Base-by-base conservation (phyloP, 345 rosid genomes). In the Xanthoceras sorbifolium region DNA sequence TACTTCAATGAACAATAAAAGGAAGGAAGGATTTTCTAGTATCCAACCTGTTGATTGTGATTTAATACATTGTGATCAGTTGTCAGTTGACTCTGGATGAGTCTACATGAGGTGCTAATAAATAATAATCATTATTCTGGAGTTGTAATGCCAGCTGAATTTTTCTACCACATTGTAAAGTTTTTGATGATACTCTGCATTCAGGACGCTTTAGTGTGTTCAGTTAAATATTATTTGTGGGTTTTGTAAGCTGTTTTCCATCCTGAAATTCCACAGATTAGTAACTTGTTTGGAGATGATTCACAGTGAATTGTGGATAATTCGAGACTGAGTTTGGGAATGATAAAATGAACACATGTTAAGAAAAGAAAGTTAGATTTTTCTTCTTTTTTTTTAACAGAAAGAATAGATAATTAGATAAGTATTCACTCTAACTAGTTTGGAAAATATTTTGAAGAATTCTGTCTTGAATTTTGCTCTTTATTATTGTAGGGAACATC, bases 401-500 rank as follows among this genome's bases (percentile, higher is more conserved):
- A 2, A 44, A 10, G 38, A 61, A 60, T 4, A 15, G 9, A 28
- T 57, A 38, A 60, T 17, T 18, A n/a, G 1, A 25, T 9, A 38
- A 31, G 66, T 11, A 15, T 23, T 38, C 28, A 25, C 18, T 26
- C 57, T 38, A 7, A 36, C 61, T 69, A 20, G 67, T 70, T 59
- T 6, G 54, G 22, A 9, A 23, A 67, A 52, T 69, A 71, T 50
- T 38, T 23, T 32, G 32, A 44, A 40, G 57, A 50, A 54, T 54
- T 48, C 11, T 70, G 34, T 63, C 65, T 38, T 76, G 34, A 64
- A 50, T 70, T 42, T 62, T 55, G n/a, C 77, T 26, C 52, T 67
- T 55, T 62, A 34, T 80, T 63, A 38, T 87, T 89, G 69, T 90
- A 94, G 97, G 98, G 75, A 92, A 94, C 81, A 71, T 94, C 71